Base-by-base conservation (phyloP, 2,329 filamentous ascomycete genomes). In the Colletotrichum godetiae region DNA sequence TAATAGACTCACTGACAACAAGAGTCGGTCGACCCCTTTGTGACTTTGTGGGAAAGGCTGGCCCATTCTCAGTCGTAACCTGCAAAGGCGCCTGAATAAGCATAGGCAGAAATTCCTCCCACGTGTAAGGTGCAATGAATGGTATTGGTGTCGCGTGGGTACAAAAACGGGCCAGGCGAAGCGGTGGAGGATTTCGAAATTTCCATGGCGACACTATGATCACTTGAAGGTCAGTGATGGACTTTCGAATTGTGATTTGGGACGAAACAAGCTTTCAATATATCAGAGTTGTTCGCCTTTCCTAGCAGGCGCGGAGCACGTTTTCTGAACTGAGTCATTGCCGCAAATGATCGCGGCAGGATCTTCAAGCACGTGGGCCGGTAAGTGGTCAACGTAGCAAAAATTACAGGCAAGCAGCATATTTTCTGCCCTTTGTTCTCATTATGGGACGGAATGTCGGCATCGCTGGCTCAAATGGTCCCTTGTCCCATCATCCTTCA, bases 351-450 rank as follows among this genome's bases (percentile, higher is more conserved):
- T 2, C 27, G 27, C 2, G 24, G 2, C 27, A 63, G 42, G 29
- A 53, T 53, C 31, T 37, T n/a, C 61, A 37, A 24, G 61, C 61
- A 63, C 61, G 61, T 63, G 61, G 49, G n/a, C 33, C 29, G 1
- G 12, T 24, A 8, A 63, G 46, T 55, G 61, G 61, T n/a, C 46
- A 12, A n/a, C 27, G 27, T 12, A 5, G 8, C 11, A 15, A 10
- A 10, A 12, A 19, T 35, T 6, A 8, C 8, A 19, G 10, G 7
- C 2, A 7, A 11, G 4, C 29, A 37, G 5, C 27, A 4, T 19
- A 2, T 63, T 27, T 15, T 6, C 7, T 11, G 29, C 19, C 19
- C 12, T 13, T 35, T 11, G n/a, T 6, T 3, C 4, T 24, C 15
- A 22, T 24, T 11, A 31, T 8, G 10, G 11, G 12, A 2, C 29